These are phyloP conservation scores for Fusarium bactridioides DNA, from an alignment of 2,329 filamentous ascomycete genomes.

Conservation along the genomic window DNA sequence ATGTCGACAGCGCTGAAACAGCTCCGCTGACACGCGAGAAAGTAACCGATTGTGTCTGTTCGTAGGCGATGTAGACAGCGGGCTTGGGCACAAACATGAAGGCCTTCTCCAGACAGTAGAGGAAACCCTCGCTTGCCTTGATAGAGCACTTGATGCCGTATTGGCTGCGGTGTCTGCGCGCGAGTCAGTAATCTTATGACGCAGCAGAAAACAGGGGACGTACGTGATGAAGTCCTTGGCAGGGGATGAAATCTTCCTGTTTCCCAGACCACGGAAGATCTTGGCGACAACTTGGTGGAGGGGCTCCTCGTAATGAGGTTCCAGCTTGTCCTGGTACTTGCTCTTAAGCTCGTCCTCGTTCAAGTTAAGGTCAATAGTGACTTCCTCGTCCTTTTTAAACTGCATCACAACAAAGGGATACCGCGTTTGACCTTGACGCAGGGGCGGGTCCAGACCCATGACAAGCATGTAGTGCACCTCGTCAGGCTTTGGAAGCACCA, in stretches of 20 bases:
- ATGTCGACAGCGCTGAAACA: conserved; percentile 91
- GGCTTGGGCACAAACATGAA: conserved; percentile 99
- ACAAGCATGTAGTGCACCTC: conserved; percentile 95
- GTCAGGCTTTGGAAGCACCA: conserved; percentile 98
- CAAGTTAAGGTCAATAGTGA: conserved; percentile 95
- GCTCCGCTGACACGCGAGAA: conserved; percentile 96
- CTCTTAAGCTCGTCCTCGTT: conserved; percentile 85
- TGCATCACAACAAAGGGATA: conserved; percentile 99
- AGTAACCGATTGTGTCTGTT: conserved; percentile 88
- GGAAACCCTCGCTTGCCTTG: conserved; percentile 97
- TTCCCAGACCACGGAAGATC: conserved; percentile 92
- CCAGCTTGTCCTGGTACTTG: conserved; percentile 88
- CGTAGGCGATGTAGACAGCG: conserved; percentile 95
- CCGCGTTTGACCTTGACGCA: conserved; percentile 95
- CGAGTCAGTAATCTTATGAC: conserved; percentile 41
- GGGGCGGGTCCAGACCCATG: conserved; percentile 90
- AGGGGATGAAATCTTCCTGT: conserved; percentile 93
- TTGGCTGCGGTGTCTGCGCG: conserved; percentile 80
- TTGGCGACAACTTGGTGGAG: conserved; percentile 93
- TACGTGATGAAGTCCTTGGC: conserved; percentile 91
- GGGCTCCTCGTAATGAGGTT: conserved; percentile 90
- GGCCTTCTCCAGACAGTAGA: conserved; percentile 97
- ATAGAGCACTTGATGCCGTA: conserved; percentile 99
- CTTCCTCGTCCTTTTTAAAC: conserved; percentile 96
- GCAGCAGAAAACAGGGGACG: conserved; percentile 35